Evolutionary conservation across 2,329 filamentous ascomycete species (phyloP).

Genomic region (Colletotrichum truncatum): DNA sequence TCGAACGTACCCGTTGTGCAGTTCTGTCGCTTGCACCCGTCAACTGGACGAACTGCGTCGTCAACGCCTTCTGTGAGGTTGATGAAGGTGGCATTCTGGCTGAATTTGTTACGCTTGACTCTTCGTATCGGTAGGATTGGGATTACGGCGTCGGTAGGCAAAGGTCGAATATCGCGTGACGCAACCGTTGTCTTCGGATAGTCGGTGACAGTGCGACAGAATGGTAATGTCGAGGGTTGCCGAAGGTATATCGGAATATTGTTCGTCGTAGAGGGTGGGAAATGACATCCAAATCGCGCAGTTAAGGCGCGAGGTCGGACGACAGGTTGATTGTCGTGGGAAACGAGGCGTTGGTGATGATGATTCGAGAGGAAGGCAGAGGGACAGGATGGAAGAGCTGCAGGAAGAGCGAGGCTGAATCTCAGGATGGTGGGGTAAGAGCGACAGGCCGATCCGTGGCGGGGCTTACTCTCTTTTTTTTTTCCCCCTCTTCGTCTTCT

Average conservation of each 20-base stretch:
- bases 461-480: slow-evolving; percentile 3
- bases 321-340: background rate
- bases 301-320: background rate
- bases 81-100: slow-evolving; percentile 47
- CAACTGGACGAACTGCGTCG: slow-evolving; percentile 51
- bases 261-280: no score
- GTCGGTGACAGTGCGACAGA: slow-evolving; percentile 4
- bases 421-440: slow-evolving; percentile 28
- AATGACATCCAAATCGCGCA: background rate
- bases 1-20: slow-evolving; percentile 53
- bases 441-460: slow-evolving; percentile 3
- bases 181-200: slow-evolving; percentile 1
- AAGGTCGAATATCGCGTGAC: slow-evolving; percentile 12
- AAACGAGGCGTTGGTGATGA: background rate
- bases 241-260: no score
- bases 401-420: slow-evolving; percentile 29
- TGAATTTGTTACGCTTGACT: background rate
- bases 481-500: background rate
- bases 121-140: background rate
- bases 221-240: background rate
- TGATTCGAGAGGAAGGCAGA: slow-evolving; percentile 1
- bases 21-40: slow-evolving; percentile 55
- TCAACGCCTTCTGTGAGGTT: slow-evolving; percentile 50
- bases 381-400: slow-evolving; percentile 10
- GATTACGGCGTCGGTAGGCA: background rate